Evolutionary conservation across 495 filamentous ascomycete species (phyloP).

Genomic region (Penicillium herquei): DNA sequence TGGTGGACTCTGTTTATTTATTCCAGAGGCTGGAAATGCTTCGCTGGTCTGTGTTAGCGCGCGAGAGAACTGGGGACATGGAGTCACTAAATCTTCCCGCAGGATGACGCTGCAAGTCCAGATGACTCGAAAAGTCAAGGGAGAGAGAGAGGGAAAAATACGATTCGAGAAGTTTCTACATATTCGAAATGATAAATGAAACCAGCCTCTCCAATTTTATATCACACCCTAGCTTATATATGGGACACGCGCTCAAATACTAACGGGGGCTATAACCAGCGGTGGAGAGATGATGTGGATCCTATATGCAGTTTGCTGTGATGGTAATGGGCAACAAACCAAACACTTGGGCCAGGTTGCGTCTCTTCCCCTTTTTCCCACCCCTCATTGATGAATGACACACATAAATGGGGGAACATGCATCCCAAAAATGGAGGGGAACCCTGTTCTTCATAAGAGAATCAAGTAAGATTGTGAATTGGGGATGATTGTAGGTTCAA

Average conservation of each 20-base stretch:
- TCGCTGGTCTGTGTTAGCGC: constrained; percentile 39
- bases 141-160: neutral
- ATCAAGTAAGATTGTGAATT: neutral
- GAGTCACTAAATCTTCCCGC: constrained; percentile 9
- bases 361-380: neutral
- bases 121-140: neutral
- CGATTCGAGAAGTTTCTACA: constrained; percentile 22
- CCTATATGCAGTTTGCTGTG: constrained; percentile 27
- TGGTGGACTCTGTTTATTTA: constrained; percentile 17
- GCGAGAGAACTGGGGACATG: constrained; percentile 27
- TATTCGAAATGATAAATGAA: neutral
- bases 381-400: neutral
- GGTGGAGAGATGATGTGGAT: constrained; percentile 33
- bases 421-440: constrained; percentile 1
- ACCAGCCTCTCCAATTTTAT: neutral
- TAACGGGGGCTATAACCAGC: constrained; percentile 3
- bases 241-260: neutral
- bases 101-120: constrained; percentile 7
- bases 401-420: neutral
- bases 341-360: constrained; percentile 5
- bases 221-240: neutral
- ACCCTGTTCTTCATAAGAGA: neutral
- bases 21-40: constrained; percentile 30
- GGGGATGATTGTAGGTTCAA: neutral
- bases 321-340: neutral